Evolutionary conservation across 2,329 filamentous ascomycete species (phyloP).

Genomic region (Aspergillus quadrilineatus): DNA sequence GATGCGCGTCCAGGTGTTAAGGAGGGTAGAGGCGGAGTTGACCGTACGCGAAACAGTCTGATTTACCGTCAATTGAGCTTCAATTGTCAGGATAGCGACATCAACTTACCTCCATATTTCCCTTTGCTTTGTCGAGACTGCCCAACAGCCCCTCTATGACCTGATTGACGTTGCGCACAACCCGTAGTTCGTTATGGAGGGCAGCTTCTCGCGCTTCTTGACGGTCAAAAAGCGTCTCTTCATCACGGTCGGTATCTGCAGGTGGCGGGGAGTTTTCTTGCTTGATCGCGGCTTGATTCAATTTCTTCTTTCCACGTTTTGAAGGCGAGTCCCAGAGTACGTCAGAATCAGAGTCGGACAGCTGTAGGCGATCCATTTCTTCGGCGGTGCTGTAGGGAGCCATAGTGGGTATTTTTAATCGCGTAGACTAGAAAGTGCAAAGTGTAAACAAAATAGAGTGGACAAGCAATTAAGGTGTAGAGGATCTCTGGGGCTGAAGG

Average conservation of each 20-base stretch:
- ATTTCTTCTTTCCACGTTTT: constrained; percentile 37
- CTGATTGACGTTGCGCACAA: constrained; percentile 80
- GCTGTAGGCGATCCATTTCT: constrained; percentile 52
- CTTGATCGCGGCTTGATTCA: constrained; percentile 33
- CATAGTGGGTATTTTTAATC: constrained; percentile 23
- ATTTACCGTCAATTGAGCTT: neutral
- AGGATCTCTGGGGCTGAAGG: neutral
- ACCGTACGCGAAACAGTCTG: constrained; percentile 85
- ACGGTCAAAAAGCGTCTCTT: constrained; percentile 58
- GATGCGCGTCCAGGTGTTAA: constrained; percentile 95
- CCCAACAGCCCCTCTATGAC: constrained; percentile 66
- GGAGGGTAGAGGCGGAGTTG: constrained; percentile 78
- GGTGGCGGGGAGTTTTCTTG: constrained; percentile 36
- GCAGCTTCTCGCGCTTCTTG: constrained; percentile 70
- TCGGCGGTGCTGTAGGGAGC: constrained; percentile 41
- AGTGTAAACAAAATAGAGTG: neutral
- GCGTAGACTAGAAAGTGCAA: neutral
- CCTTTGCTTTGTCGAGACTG: constrained; percentile 49
- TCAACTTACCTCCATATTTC: constrained; percentile 49
- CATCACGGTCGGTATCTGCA: constrained; percentile 42
- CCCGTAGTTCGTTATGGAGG: constrained; percentile 75
- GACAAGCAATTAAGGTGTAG: neutral
- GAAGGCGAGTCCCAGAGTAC: constrained; percentile 60
- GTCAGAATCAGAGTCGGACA: constrained; percentile 57
- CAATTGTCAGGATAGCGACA: neutral